Evolutionary conservation across 306 rosid genomes (phyloP), one percentile per base, ranked within the genome.

Genomic region (Rubus idaeus): DNA sequence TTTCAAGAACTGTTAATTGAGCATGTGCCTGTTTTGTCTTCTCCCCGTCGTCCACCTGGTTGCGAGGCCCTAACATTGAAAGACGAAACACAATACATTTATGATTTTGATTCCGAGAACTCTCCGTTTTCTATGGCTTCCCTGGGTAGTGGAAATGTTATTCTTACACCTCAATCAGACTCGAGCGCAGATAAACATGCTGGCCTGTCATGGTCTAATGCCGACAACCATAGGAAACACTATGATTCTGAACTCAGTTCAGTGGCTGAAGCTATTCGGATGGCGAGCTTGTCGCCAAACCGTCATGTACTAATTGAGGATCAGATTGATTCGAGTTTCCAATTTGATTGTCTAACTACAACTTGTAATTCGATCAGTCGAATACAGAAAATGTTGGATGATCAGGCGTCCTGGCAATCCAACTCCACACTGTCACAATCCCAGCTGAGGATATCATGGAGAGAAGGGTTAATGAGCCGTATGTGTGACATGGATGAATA

Each of bases 391-490:
- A 40, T 79, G 67, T 79, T 85, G 64, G 86, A 86, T 70, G 89
- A 82, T 76, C 88, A 44, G 63, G 81, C 75, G 41, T 87, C 90
- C 61, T 82, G 92, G 91, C 80, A 81, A 68, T 87, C 85, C 66
- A 77, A 80, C 79, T 83, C 85, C 81, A 86, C 90, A 41, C 47
- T 71, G 21, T 86, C 88, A 35, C 87, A 83, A 78, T 90, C 93
- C 50, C 88, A 87, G 69, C 80, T 83, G 86, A 88, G 90, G 80
- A 85, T 85, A 82, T 91, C 98, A 12, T 91, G 96, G 97, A 86
- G 89, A 77, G 97, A 91, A 72, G 94, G 90, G 17, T 77, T 84
- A 74, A 76, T 77, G 71, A 89, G 90, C 83, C 96, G 81, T 64
- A 84, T 82, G 41, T 68, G 80, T 18, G 91, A 91, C 62, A 77